Evolutionary conservation across 2,329 filamentous ascomycete species (phyloP), one percentile per base, ranked within the genome.

Genomic region (Fusarium sp.): DNA sequence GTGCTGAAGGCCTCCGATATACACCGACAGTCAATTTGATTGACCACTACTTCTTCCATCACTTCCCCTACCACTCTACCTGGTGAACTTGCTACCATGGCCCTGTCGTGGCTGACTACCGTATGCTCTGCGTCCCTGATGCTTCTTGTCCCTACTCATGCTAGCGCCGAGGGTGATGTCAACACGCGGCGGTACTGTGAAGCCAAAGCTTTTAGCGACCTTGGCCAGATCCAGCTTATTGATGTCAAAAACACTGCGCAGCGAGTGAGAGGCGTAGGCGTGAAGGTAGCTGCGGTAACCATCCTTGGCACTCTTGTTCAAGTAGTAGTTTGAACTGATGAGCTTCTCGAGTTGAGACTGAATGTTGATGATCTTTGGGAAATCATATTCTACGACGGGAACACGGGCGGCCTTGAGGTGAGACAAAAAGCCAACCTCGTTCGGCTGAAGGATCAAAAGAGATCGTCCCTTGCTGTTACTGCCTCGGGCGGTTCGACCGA

Each of bases 331-430:
- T 82, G 96, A 93, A 35, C 90, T 90, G 78, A 99, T 97, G 74
- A 98, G 89, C 84, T 95, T 96, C 87, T 98, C 95, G 15, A 98
- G 89, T 83, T 98, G 95, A 78, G 93, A 91, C 85, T 97, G 92
- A 75, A 97, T 91, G 79, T 97, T 96, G 78, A 95, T 87, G 73
- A 99, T 94, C 87, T 97, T 97, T 4, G 95, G 95, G 80, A 99
- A 96, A 79, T 98, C 95, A 79, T 97, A 98, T 83, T 99, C 96
- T 33, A 97, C 94, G 12, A 99, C 91, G 5, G 96, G 96, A 4
- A 99, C 95, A 70, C 94, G 91, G 20, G 95, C 95, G 59, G 95
- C 93, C 83, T 97, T 97, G 71, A 99, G 88, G 79, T 98, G 93
- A 63, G 92, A 92, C 56, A 99, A 85, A 87, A 99, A 98, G 31